These are phyloP conservation scores for Trichocladium uniseriatum DNA, from an alignment of 495 filamentous ascomycete species.

Conservation along the genomic window DNA sequence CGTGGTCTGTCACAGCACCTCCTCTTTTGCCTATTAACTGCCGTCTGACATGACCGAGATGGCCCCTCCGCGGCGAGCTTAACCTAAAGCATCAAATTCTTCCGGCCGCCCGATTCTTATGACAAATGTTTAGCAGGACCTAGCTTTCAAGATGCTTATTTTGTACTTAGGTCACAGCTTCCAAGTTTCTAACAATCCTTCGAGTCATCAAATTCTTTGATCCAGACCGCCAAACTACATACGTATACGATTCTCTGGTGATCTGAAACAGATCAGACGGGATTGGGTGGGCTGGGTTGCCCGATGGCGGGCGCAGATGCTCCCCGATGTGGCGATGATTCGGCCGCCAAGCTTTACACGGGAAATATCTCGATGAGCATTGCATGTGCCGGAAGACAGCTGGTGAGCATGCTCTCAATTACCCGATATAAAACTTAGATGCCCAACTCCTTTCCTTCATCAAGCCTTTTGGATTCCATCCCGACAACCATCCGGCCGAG, in stretches of 20 bases:
- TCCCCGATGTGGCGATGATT: neutral
- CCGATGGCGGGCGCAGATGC: neutral
- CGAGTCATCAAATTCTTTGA: neutral
- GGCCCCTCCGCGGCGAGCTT: too few species aligned
- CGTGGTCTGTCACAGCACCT: neutral
- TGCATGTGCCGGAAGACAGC: too few species aligned
- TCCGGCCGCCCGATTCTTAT: too few species aligned
- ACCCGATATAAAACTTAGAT: too few species aligned
- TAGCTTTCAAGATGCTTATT: neutral
- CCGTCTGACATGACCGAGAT: neutral
- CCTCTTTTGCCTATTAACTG: neutral
- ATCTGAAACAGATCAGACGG: constrained; percentile 9
- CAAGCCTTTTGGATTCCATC: too few species aligned
- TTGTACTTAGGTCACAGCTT: neutral
- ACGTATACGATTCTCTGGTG: neutral
- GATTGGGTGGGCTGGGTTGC: neutral
- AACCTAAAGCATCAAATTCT: too few species aligned
- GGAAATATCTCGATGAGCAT: neutral
- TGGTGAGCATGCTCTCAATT: too few species aligned
- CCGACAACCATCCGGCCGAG: too few species aligned
- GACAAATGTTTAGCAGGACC: too few species aligned
- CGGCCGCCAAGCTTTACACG: neutral
- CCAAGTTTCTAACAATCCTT: neutral
- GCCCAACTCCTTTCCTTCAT: too few species aligned
- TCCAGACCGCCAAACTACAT: too few species aligned